Conservation (phyloP, 352 stramenopile genomes). For the Globisporangium abappressorium region DNA sequence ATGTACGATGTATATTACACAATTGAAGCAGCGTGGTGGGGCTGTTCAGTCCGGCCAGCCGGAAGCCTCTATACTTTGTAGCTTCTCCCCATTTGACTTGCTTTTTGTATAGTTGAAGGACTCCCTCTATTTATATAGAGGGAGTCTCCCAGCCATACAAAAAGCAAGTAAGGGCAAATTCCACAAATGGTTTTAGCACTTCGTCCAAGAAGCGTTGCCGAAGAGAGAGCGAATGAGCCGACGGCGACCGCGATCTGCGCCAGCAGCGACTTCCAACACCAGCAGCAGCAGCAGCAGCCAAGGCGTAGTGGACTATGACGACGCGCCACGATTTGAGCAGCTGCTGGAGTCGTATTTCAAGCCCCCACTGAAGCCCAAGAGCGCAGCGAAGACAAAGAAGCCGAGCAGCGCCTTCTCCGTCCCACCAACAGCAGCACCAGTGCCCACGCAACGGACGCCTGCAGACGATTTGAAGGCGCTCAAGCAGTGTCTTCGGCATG, state of each 20-base stretch:
- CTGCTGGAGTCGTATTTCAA: slow-evolving; percentile 27
- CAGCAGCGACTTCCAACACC: not conserved
- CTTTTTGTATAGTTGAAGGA: too few relatives aligned
- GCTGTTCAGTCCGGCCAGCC: too few relatives aligned
- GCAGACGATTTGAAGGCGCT: slow-evolving; percentile 27
- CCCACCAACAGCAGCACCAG: not conserved
- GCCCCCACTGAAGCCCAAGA: not conserved
- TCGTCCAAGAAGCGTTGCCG: too few relatives aligned
- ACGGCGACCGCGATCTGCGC: not conserved
- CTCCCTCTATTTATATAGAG: too few relatives aligned
- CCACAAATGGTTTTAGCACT: too few relatives aligned
- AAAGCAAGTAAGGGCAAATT: too few relatives aligned
- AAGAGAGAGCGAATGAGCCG: not conserved
- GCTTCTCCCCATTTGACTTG: too few relatives aligned
- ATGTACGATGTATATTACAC: too few relatives aligned
- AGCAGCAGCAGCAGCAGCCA: not conserved
- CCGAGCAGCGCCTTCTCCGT: not conserved
- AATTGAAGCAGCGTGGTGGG: too few relatives aligned
- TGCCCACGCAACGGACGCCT: not conserved
- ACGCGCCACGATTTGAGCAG: slow-evolving; percentile 26
- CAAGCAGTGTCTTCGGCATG: slow-evolving; percentile 32
- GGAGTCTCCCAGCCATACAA: too few relatives aligned
- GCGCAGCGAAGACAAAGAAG: slow-evolving; percentile 8
- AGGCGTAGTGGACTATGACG: slow-evolving; percentile 8
- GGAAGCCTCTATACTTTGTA: too few relatives aligned